Evolutionary conservation across 306 rosid genomes (phyloP).

Genomic region (Rubus parviflorus): DNA sequence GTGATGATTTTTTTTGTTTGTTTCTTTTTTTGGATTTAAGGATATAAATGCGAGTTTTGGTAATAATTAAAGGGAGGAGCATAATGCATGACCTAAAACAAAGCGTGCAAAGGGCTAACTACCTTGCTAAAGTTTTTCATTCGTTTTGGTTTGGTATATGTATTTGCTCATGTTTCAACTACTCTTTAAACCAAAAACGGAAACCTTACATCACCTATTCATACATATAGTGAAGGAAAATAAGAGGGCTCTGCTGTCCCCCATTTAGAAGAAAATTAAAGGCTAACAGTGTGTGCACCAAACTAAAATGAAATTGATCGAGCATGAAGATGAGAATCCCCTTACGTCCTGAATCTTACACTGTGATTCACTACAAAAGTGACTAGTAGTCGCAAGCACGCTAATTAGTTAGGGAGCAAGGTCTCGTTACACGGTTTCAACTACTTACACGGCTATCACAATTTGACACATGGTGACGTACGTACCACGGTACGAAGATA

Average conservation of each 20-base stretch:
- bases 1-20: neutral
- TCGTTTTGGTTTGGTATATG: constrained; percentile 38
- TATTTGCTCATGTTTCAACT: constrained; percentile 50
- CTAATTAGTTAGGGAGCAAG: neutral
- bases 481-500: neutral
- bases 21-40: neutral
- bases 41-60: constrained; percentile 29
- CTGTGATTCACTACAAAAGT: neutral
- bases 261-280: neutral
- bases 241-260: neutral
- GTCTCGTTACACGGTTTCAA: neutral
- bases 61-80: constrained; percentile 63
- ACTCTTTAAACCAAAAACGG: constrained; percentile 35
- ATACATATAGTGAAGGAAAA: neutral
- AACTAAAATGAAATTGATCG: neutral
- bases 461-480: neutral
- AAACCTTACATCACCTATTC: constrained; percentile 16
- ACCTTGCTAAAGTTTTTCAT: constrained; percentile 46
- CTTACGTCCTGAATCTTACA: constrained; percentile 10
- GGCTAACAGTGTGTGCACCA: constrained; percentile 2
- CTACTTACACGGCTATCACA: neutral
- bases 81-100: constrained; percentile 70
- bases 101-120: constrained; percentile 42
- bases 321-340: neutral
- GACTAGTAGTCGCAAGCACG: neutral